Evolutionary conservation across 164 flowering plant species (phyloP).

Genomic region (Protea cynaroides): DNA sequence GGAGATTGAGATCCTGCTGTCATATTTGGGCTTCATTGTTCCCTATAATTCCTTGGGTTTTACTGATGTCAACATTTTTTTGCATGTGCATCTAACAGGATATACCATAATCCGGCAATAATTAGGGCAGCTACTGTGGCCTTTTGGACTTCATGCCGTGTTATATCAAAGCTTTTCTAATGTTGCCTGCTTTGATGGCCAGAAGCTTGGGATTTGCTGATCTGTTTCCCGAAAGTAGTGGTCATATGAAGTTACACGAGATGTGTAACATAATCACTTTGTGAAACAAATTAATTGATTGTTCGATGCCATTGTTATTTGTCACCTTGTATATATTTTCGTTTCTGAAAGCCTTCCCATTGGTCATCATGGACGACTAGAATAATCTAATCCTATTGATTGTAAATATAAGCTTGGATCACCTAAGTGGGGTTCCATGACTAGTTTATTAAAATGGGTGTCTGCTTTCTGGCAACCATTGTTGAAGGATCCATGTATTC

Average conservation of each 20-base stretch:
- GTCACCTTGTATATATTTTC: constrained; percentile 11
- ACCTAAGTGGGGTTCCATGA: too few relatives aligned
- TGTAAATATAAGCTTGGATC: neutral
- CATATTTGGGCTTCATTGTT: neutral
- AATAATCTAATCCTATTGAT: neutral
- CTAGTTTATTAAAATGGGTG: too few relatives aligned
- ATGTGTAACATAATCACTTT: neutral
- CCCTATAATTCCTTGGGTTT: too few relatives aligned
- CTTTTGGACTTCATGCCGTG: constrained; percentile 85
- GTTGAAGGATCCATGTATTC: too few relatives aligned
- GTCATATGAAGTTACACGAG: neutral
- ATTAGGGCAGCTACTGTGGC: constrained; percentile 69
- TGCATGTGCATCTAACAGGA: constrained; percentile 35
- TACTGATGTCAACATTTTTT: neutral
- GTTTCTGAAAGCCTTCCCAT: neutral
- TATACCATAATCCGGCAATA: constrained; percentile 87
- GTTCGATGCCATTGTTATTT: neutral
- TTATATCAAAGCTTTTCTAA: constrained; percentile 78
- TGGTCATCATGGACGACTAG: neutral
- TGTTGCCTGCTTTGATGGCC: constrained; percentile 1
- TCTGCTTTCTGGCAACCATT: too few relatives aligned
- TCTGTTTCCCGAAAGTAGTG: neutral
- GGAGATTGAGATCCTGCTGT: too few relatives aligned
- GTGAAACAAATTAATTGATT: constrained; percentile 5
- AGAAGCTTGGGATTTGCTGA: neutral